phyloP scores from a whole-genome alignment of 2,329 filamentous ascomycete genomes.

The Pseudocercospora cruenta region DNA sequence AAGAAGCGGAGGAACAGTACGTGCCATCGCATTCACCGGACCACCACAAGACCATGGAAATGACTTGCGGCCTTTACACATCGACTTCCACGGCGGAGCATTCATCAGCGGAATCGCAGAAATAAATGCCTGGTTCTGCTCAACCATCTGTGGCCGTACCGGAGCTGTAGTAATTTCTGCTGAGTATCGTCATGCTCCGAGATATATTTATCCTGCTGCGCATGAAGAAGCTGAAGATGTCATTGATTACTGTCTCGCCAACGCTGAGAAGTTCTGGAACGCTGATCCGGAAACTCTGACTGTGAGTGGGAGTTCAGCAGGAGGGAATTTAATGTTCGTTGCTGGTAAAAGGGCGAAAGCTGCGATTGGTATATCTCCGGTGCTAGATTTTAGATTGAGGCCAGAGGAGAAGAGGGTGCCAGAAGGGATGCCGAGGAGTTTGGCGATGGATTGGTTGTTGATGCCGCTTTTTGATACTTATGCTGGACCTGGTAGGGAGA shows the following conservation, averaged over 20 bases:
- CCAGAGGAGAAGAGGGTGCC: slow-evolving; percentile 48
- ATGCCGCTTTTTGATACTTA: slow-evolving; percentile 52
- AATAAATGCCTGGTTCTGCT: slow-evolving; percentile 41
- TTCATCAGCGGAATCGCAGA: slow-evolving; percentile 52
- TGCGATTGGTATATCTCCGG: slow-evolving; percentile 46
- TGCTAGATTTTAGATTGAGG: slow-evolving; percentile 46
- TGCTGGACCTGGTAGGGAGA: slow-evolving; percentile 37
- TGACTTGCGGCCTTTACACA: slow-evolving; percentile 45
- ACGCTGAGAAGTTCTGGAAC: slow-evolving; percentile 43
- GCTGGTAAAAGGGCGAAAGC: slow-evolving; percentile 40
- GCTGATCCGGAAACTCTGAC: slow-evolving; percentile 49
- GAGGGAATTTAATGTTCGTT: slow-evolving; percentile 50
- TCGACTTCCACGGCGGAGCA: slow-evolving; percentile 51
- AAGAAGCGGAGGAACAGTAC: slow-evolving; percentile 30
- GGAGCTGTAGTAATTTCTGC: slow-evolving; percentile 45
- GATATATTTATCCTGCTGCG: slow-evolving; percentile 43
- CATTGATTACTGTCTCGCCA: slow-evolving; percentile 45
- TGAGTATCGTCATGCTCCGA: slow-evolving; percentile 41
- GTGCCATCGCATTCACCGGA: slow-evolving; percentile 45
- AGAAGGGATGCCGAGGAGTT: slow-evolving; percentile 39
- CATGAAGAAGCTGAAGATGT: slow-evolving; percentile 51
- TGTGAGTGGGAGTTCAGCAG: slow-evolving; percentile 50
- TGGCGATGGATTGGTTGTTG: slow-evolving; percentile 45
- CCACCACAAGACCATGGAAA: slow-evolving; percentile 18
- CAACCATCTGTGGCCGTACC: slow-evolving; percentile 21